Evolutionary conservation across 148 eudicot genomes (phyloP).

Genomic region (Heliamphora exappendiculata): DNA sequence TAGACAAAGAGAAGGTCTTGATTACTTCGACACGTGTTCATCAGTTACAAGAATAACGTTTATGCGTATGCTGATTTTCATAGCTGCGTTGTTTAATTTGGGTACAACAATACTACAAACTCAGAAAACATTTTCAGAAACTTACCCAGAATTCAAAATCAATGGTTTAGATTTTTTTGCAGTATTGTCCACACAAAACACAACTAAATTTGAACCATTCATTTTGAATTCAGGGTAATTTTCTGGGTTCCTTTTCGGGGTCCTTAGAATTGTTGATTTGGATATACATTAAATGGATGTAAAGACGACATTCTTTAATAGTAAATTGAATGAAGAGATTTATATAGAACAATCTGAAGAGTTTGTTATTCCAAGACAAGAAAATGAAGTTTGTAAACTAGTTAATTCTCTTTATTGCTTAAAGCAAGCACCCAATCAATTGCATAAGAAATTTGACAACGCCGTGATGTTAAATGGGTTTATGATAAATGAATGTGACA

Average conservation of each 20-base stretch:
- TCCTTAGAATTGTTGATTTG: too few relatives aligned
- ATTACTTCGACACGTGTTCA: too few relatives aligned
- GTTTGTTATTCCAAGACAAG: not conserved
- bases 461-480: not conserved
- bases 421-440: too few relatives aligned
- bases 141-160: too few relatives aligned
- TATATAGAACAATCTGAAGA: not conserved
- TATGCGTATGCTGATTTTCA: not conserved
- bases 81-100: not conserved
- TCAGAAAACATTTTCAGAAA: too few relatives aligned
- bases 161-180: too few relatives aligned
- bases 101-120: too few relatives aligned
- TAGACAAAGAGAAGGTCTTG: not conserved
- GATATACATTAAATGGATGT: constrained; percentile 7
- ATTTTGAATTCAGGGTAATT: too few relatives aligned
- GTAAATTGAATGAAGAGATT: not conserved
- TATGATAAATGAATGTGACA: not conserved
- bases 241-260: too few relatives aligned
- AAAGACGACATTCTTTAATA: not conserved
- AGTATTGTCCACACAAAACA: too few relatives aligned
- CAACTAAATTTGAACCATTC: too few relatives aligned
- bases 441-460: not conserved
- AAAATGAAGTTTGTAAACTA: not conserved
- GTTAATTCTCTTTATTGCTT: not conserved
- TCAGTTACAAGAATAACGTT: constrained; percentile 3